Base-by-base conservation (phyloP, 2,329 filamentous ascomycete genomes). In the Xylaria sp. region DNA sequence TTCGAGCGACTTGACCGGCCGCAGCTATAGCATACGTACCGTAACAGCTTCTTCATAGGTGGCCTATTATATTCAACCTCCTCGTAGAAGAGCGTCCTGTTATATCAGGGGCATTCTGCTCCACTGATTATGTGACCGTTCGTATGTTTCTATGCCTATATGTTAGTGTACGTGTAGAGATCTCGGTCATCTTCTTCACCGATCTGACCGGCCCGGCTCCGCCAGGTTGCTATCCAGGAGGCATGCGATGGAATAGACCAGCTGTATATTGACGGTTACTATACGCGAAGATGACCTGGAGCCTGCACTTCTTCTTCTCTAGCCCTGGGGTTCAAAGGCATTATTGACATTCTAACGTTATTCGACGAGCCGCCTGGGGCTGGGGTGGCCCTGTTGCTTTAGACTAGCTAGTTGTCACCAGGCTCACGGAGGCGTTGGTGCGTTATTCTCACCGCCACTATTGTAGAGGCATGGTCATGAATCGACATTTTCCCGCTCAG, bases 241-340 rank as follows among this genome's bases (percentile, higher is more conserved):
- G 4, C 36, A 39, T 41, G 18, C 4, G 8, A 43, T 20, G 1
- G 2, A 8, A 20, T 10, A 43, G 3, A 9, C n/a, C 7, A 0
- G n/a, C 20, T 43, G 8, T 5, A 8, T 8, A 6, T n/a, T 43
- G 41, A 43, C 10, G 8, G 2, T 43, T 20, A 20, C 8, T 9
- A 10, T 20, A 4, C 4, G 80, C 79, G 69, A 83, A 83, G 66
- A 79, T 76, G 4, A 81, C 81, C 13, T 81, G 80, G 28, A 66
- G 46, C 12, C 48, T n/a, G 23, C 50, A 18, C 18, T 25, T 39
- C 1, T 36, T 50, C 15, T 60, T 65, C 34, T 12, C 13, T 36
- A 10, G 23, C 9, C 5, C 2, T 13, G 32, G 9, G 34, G 20
- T 7, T 13, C 10, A 8, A 15, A 15, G 13, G 13, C 4, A 20